Percentiles rank a stretch among this genome's conserved stretches.
Evolutionary conservation across 768 basidiomycete species (phyloP).

Genomic region (Termitomyces bulborhizus): DNA sequence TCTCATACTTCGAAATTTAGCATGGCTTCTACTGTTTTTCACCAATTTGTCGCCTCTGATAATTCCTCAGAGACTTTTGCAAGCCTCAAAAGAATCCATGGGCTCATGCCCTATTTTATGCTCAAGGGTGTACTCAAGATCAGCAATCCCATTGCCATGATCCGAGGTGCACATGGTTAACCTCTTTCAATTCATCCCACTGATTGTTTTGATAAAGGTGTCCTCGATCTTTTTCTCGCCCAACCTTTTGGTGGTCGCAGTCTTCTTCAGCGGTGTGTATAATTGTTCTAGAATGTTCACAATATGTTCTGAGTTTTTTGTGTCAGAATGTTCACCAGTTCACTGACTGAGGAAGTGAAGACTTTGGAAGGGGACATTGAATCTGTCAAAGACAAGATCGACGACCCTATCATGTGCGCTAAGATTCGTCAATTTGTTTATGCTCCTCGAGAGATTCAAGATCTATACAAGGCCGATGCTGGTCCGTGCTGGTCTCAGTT

Average conservation of each 20-base stretch:
- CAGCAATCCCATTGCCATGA: slow-evolving; percentile 95
- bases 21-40: slow-evolving; percentile 93
- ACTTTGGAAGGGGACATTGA: slow-evolving; percentile 83
- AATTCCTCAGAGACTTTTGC: slow-evolving; percentile 86
- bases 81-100: slow-evolving; percentile 86
- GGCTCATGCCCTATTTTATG: slow-evolving; percentile 97
- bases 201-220: slow-evolving; percentile 25
- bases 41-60: slow-evolving; percentile 90
- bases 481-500: slow-evolving; percentile 36
- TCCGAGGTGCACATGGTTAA: slow-evolving; percentile 50
- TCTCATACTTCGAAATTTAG: slow-evolving; percentile 31
- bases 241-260: slow-evolving; percentile 94
- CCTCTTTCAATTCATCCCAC: neutral
- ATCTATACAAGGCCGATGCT: slow-evolving; percentile 74
- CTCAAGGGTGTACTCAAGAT: slow-evolving; percentile 88
- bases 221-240: slow-evolving; percentile 93
- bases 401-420: slow-evolving; percentile 81
- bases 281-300: neutral
- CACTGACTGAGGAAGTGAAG: slow-evolving; percentile 84
- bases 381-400: slow-evolving; percentile 81
- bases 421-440: slow-evolving; percentile 85
- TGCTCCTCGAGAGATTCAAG: slow-evolving; percentile 84
- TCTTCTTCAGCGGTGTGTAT: slow-evolving; percentile 73
- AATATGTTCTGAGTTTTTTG: neutral
- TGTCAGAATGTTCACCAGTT: slow-evolving; percentile 89